Conservation (phyloP, 306 rosid species). For the Purshia tridentata region DNA sequence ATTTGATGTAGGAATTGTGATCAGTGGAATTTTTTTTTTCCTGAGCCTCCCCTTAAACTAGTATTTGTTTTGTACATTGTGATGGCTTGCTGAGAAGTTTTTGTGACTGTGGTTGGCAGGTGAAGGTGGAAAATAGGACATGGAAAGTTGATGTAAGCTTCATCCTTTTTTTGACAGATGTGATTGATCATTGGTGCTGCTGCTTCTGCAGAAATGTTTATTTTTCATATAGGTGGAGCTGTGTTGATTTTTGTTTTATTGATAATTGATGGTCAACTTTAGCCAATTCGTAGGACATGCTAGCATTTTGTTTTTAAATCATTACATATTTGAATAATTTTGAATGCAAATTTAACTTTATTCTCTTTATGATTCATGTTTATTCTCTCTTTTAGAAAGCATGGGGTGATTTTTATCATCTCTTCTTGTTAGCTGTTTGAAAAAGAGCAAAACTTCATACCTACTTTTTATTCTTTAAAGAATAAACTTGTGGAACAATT, state of each 20-base stretch:
- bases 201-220: background rate
- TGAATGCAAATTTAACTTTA: background rate
- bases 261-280: background rate
- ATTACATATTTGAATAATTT: background rate
- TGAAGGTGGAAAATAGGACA: constrained; percentile 80
- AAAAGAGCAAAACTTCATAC: background rate
- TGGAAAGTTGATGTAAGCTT: constrained; percentile 97
- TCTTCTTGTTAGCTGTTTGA: background rate
- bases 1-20: background rate
- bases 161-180: background rate
- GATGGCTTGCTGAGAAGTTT: background rate
- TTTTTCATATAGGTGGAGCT: background rate
- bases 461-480: background rate
- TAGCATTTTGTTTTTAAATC: background rate
- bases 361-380: background rate
- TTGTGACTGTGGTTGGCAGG: constrained; percentile 52
- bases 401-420: background rate
- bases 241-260: background rate
- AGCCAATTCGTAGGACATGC: background rate
- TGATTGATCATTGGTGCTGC: background rate
- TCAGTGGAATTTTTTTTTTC: background rate
- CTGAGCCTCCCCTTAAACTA: background rate
- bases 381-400: background rate
- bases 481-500: background rate
- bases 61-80: background rate